Evolutionary conservation across 2,329 filamentous ascomycete genomes (phyloP).

Genomic region (Xylariales sp.): DNA sequence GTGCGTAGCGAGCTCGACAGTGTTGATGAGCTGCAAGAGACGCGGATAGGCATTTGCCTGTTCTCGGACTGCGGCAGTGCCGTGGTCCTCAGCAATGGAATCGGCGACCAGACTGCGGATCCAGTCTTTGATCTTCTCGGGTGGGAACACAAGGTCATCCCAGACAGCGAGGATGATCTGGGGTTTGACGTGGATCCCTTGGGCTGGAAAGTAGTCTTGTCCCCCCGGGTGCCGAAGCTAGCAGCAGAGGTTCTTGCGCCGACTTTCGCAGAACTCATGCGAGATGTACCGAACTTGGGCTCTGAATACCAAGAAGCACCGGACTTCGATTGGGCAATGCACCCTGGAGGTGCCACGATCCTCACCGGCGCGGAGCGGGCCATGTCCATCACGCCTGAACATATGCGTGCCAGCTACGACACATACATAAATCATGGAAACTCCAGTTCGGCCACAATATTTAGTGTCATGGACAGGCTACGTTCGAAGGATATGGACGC

Average conservation of each 20-base stretch:
- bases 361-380: conserved; percentile 56
- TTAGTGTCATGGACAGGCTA: conserved; percentile 61
- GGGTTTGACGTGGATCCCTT: conserved; percentile 61
- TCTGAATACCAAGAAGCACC: conserved; percentile 37
- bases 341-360: conserved; percentile 65
- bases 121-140: conserved; percentile 57
- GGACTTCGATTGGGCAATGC: conserved; percentile 70
- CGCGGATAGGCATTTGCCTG: conserved; percentile 60
- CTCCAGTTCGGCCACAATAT: conserved; percentile 64
- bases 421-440: conserved; percentile 66
- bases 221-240: conserved; percentile 55
- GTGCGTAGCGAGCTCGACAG: conserved; percentile 62
- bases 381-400: conserved; percentile 54
- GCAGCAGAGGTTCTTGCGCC: conserved; percentile 46
- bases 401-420: conserved; percentile 66
- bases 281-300: conserved; percentile 41
- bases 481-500: conserved; percentile 57
- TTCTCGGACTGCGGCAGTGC: conserved; percentile 71
- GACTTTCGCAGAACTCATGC: conserved; percentile 50
- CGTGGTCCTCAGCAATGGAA: conserved; percentile 57
- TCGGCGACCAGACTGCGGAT: conserved; percentile 40
- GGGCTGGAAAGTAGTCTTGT: conserved; percentile 65
- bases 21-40: conserved; percentile 53
- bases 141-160: conserved; percentile 60
- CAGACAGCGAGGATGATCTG: conserved; percentile 57